These are phyloP conservation scores for Colletotrichum trifolii DNA, from an alignment of 2,329 filamentous ascomycete species.

Conservation along the genomic window DNA sequence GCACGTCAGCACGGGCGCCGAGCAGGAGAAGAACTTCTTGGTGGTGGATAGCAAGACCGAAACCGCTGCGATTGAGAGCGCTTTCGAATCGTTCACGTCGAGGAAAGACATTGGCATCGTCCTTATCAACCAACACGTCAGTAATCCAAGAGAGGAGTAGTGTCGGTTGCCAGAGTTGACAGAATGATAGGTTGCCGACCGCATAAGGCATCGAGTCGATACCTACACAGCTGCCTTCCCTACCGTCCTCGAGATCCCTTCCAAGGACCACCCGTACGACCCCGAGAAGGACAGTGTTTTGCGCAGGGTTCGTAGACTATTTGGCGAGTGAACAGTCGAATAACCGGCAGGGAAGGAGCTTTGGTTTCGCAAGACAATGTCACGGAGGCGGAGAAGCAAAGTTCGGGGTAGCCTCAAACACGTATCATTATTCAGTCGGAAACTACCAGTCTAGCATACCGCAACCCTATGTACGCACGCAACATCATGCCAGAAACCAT, in stretches of 20 bases:
- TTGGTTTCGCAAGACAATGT: not conserved
- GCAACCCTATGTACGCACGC: constrained; percentile 34
- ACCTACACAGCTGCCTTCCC: constrained; percentile 95
- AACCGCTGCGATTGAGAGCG: constrained; percentile 84
- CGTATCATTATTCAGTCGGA: constrained; percentile 22
- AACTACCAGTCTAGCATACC: constrained; percentile 28
- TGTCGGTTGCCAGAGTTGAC: constrained; percentile 38
- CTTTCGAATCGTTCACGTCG: constrained; percentile 89
- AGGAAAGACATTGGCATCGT: constrained; percentile 97
- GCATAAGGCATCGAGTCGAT: constrained; percentile 91
- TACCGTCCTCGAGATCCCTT: constrained; percentile 95
- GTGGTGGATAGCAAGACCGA: constrained; percentile 97
- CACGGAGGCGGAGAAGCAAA: not conserved
- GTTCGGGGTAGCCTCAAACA: constrained; percentile 8
- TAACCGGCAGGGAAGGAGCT: not conserved
- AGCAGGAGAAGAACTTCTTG: constrained; percentile 96
- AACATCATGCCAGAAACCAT: constrained; percentile 31
- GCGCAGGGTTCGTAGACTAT: constrained; percentile 78
- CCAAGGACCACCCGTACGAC: constrained; percentile 98
- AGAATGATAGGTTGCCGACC: constrained; percentile 81
- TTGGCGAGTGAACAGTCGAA: constrained; percentile 69
- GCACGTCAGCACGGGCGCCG: constrained; percentile 91
- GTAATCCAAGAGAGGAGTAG: constrained; percentile 42
- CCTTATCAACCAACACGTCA: constrained; percentile 96
- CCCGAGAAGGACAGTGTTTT: constrained; percentile 98